phyloP scores from a whole-genome alignment of 208 protist genomes.

The Leishmania lainsoni region DNA sequence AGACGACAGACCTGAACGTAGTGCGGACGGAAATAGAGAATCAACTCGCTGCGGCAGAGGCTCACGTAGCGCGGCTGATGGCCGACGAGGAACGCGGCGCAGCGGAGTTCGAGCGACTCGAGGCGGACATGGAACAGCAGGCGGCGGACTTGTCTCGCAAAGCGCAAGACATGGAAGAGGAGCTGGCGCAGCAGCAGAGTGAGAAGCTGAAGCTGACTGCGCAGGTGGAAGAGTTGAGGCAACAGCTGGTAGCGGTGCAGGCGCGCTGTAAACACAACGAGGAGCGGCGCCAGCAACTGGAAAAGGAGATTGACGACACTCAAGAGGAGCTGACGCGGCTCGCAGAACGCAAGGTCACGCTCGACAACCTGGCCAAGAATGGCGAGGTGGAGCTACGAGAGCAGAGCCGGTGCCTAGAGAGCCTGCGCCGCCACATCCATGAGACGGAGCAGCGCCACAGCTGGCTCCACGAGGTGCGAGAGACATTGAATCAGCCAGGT shows the following conservation, averaged over 20 bases:
- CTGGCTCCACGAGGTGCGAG: slow-evolving; percentile 57
- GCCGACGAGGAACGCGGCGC: slow-evolving; percentile 57
- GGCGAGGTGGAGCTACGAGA: slow-evolving; percentile 79
- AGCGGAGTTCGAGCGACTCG: slow-evolving; percentile 71
- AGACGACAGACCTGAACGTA: slow-evolving; percentile 38
- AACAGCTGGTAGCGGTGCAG: slow-evolving; percentile 53
- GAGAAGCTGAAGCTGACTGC: slow-evolving; percentile 36
- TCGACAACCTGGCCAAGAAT: slow-evolving; percentile 78
- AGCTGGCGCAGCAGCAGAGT: slow-evolving; percentile 53
- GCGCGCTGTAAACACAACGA: slow-evolving; percentile 39
- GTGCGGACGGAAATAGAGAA: slow-evolving; percentile 52
- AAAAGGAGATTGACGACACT: slow-evolving; percentile 81
- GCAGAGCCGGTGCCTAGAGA: slow-evolving; percentile 49
- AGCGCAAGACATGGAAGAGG: slow-evolving; percentile 57
- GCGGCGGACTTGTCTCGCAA: slow-evolving; percentile 56
- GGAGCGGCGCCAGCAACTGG: slow-evolving; percentile 57
- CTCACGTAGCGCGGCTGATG: slow-evolving; percentile 36
- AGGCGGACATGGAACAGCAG: slow-evolving; percentile 78
- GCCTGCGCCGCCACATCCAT: slow-evolving; percentile 44
- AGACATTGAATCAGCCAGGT: slow-evolving; percentile 45
- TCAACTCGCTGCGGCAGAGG: slow-evolving; percentile 57
- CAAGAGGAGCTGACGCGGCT: slow-evolving; percentile 74
- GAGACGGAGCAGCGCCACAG: slow-evolving; percentile 69
- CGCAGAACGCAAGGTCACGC: slow-evolving; percentile 50
- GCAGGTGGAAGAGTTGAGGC: slow-evolving; percentile 38